These are phyloP conservation scores for Heracleum sosnowskyi DNA, from an alignment of 129 eudicot genomes.

Conservation along the genomic window DNA sequence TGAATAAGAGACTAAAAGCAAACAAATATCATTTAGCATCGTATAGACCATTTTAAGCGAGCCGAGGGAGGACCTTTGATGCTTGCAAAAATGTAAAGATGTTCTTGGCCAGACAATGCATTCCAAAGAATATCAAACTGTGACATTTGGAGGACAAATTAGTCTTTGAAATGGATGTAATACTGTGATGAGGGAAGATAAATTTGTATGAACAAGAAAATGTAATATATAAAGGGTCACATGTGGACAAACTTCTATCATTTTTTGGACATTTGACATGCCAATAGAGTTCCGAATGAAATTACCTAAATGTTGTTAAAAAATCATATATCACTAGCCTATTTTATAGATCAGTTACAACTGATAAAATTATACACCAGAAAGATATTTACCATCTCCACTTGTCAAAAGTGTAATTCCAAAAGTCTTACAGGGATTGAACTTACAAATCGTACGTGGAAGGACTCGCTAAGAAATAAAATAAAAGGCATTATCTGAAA, in stretches of 20 bases:
- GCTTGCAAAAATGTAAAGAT: constrained; percentile 79
- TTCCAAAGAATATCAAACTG: constrained; percentile 98
- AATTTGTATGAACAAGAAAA: constrained; percentile 8
- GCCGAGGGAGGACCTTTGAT: constrained; percentile 78
- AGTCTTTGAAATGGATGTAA: background rate
- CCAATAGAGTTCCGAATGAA: constrained; percentile 78
- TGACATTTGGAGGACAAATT: constrained; percentile 15
- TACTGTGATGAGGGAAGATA: background rate
- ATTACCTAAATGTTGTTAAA: constrained; percentile 62
- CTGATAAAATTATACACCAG: background rate
- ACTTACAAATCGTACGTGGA: no score
- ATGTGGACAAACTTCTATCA: constrained; percentile 96
- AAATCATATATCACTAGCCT: constrained; percentile 1
- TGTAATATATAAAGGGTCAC: constrained; percentile 21
- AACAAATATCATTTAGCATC: constrained; percentile 1
- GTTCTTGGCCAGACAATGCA: constrained; percentile 84
- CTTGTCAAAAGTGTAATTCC: constrained; percentile 80
- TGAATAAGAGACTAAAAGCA: background rate
- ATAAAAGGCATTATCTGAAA: no score
- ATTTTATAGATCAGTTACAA: background rate
- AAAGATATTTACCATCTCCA: constrained; percentile 76
- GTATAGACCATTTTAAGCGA: constrained; percentile 43
- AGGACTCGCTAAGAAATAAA: no score
- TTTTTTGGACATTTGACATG: constrained; percentile 82
- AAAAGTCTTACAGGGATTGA: no score